Percentiles rank a stretch among this genome's conserved stretches.
These are phyloP conservation scores for Suillus placidus DNA, from an alignment of 768 basidiomycete species.

Conservation along the genomic window DNA sequence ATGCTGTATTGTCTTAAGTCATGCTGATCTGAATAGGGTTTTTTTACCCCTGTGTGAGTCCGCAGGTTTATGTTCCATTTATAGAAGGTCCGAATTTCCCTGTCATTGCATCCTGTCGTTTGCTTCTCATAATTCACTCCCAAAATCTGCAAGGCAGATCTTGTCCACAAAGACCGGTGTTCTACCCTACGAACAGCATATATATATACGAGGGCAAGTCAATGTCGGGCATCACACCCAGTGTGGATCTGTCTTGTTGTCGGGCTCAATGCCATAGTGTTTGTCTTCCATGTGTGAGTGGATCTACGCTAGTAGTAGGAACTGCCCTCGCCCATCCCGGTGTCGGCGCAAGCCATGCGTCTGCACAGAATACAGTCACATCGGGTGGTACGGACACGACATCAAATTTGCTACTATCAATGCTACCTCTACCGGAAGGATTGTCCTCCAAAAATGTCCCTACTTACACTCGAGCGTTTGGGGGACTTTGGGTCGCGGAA, in stretches of 20 bases:
- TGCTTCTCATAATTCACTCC: neutral
- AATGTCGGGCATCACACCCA: neutral
- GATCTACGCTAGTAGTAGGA: neutral
- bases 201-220: neutral
- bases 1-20: neutral
- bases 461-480: neutral
- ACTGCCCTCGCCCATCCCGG: neutral
- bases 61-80: neutral
- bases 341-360: neutral
- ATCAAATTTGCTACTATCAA: neutral
- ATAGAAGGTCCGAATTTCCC: neutral
- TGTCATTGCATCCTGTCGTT: neutral
- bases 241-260: neutral
- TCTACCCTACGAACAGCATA: neutral
- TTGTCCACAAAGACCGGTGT: neutral
- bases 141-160: neutral
- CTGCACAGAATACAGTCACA: neutral
- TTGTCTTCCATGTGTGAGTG: neutral
- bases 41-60: neutral
- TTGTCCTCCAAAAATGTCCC: neutral
- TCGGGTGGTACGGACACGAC: neutral
- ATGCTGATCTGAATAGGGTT: neutral
- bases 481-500: neutral
- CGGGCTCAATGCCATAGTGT: neutral
- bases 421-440: neutral